Percentiles rank a stretch among this genome's conserved stretches.
Conservation (phyloP, 139 green algal genomes). For the Chlorella sp. region DNA sequence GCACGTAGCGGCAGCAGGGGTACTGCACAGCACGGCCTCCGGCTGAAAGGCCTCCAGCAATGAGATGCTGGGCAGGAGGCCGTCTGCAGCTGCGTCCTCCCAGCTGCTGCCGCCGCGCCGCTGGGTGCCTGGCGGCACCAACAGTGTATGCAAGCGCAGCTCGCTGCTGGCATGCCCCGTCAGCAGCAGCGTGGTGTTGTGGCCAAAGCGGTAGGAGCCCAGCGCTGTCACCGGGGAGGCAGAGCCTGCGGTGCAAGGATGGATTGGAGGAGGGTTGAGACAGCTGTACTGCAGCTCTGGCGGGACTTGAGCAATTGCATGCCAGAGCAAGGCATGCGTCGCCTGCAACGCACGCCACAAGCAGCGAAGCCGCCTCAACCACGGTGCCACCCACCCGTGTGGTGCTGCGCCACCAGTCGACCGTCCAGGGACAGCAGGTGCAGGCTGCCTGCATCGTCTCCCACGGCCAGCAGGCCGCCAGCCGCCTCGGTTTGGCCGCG, state of each 20-base stretch:
- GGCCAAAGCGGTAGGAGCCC: constrained; percentile 34
- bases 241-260: constrained; percentile 15
- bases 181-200: constrained; percentile 43
- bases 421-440: constrained; percentile 5
- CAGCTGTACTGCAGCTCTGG: too few species aligned
- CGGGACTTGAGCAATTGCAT: too few species aligned
- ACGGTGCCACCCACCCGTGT: constrained; percentile 12
- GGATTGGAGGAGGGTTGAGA: too few species aligned
- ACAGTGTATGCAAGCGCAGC: constrained; percentile 37
- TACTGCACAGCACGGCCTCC: constrained; percentile 24
- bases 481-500: too few species aligned
- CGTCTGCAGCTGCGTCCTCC: background rate
- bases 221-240: constrained; percentile 41
- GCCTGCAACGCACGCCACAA: too few species aligned
- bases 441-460: constrained; percentile 1
- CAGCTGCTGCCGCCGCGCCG: background rate
- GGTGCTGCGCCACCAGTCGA: constrained; percentile 2
- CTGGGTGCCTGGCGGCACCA: background rate
- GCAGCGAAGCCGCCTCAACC: too few species aligned
- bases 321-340: background rate
- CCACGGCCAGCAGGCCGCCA: background rate
- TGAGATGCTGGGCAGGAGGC: background rate
- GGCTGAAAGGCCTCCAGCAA: background rate
- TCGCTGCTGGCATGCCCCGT: constrained; percentile 55
- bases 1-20: background rate